Evolutionary conservation across 2,329 filamentous ascomycete genomes (phyloP).

Genomic region (Botrytis byssoidea): DNA sequence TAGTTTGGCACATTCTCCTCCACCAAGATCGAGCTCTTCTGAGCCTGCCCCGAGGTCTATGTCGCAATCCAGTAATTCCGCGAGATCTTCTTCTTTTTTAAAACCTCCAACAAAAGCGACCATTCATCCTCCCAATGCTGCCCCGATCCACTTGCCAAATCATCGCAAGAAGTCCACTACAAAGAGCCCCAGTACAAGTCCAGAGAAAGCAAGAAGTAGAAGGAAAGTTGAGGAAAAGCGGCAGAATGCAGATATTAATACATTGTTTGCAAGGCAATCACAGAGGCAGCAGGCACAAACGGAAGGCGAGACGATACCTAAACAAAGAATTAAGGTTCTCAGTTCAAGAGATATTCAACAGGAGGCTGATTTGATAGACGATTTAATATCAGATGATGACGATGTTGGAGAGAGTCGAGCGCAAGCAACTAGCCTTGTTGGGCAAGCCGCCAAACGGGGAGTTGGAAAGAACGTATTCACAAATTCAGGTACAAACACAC

Average conservation of each 20-base stretch:
- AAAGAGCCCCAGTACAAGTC: slow-evolving; percentile 45
- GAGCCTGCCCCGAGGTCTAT: slow-evolving; percentile 19
- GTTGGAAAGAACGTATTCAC: slow-evolving; percentile 41
- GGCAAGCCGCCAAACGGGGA: slow-evolving; percentile 55
- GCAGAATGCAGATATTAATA: slow-evolving; percentile 56
- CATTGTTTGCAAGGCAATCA: slow-evolving; percentile 61
- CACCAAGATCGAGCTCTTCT: slow-evolving; percentile 18
- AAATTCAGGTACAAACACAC: slow-evolving; percentile 28
- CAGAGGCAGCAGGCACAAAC: slow-evolving; percentile 44
- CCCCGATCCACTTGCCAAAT: slow-evolving; percentile 35
- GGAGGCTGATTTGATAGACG: slow-evolving; percentile 45
- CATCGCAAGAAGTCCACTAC: slow-evolving; percentile 35
- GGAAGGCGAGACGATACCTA: slow-evolving; percentile 25
- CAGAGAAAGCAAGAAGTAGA: slow-evolving; percentile 44
- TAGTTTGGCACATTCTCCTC: slow-evolving; percentile 32
- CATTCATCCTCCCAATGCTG: slow-evolving; percentile 34
- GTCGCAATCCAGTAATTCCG: slow-evolving; percentile 30
- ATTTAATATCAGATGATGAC: slow-evolving; percentile 58
- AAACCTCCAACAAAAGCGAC: slow-evolving; percentile 34
- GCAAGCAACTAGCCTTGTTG: slow-evolving; percentile 53
- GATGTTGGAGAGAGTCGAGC: slow-evolving; percentile 51
- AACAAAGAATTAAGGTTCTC: slow-evolving; percentile 40
- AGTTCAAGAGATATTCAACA: slow-evolving; percentile 48
- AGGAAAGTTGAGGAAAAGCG: slow-evolving; percentile 50
- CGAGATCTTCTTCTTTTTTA: slow-evolving; percentile 24